phyloP scores from a whole-genome alignment of 441 rosid species.

The Croton setiger region DNA sequence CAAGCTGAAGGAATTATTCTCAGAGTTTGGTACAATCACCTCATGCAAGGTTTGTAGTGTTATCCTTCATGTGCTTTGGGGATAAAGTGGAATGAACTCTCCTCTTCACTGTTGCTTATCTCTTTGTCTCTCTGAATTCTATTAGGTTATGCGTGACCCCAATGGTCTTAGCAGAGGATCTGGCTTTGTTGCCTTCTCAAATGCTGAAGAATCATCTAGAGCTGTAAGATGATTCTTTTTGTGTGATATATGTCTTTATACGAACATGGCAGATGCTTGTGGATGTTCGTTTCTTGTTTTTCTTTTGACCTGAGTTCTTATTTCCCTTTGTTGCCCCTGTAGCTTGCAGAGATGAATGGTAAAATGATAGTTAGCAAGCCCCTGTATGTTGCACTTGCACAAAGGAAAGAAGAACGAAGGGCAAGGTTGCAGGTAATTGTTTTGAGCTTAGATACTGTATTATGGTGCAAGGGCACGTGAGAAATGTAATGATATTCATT shows the following conservation, averaged over 20 bases:
- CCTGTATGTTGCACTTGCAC: constrained; percentile 75
- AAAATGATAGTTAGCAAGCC: constrained; percentile 74
- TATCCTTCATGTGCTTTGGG: not conserved
- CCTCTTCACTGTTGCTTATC: constrained; percentile 2
- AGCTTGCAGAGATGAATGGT: constrained; percentile 73
- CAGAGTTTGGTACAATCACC: constrained; percentile 58
- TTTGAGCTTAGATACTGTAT: not conserved
- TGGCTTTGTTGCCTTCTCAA: constrained; percentile 73
- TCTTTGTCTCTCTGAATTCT: not conserved
- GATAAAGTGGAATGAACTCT: not conserved
- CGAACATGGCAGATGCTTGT: not conserved
- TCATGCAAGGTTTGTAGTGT: constrained; percentile 64
- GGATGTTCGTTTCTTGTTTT: not conserved
- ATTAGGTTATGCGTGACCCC: constrained; percentile 76
- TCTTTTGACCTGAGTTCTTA: constrained; percentile 5
- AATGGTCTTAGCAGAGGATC: constrained; percentile 73
- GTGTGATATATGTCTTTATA: not conserved
- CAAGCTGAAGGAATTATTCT: constrained; percentile 63
- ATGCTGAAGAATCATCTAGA: constrained; percentile 68
- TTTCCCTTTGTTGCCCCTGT: not conserved
- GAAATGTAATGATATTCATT: not conserved
- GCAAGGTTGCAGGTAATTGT: constrained; percentile 63
- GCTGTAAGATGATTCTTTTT: constrained; percentile 49
- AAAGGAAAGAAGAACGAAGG: constrained; percentile 67
- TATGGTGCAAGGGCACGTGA: not conserved